A percentile compares a stretch with the other conserved stretches of the same genome.
These are phyloP conservation scores for Daphne laureola DNA, from an alignment of 441 rosid species.

Conservation along the genomic window DNA sequence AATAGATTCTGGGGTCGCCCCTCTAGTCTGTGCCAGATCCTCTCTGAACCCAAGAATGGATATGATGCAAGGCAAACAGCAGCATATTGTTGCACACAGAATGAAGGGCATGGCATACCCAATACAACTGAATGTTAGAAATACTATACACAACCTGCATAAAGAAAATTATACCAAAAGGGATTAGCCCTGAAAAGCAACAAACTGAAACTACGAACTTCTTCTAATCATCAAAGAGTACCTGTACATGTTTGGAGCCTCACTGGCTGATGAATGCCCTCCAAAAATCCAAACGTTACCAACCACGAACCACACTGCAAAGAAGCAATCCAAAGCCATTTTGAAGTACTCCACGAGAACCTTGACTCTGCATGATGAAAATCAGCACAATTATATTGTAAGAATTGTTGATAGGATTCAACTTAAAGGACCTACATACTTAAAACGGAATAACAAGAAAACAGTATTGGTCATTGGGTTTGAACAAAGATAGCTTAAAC, in stretches of 20 bases:
- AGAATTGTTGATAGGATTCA: no score
- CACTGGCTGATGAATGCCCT: slow-evolving; percentile 79
- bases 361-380: slow-evolving; percentile 50
- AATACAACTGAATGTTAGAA: slow-evolving; percentile 86
- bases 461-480: no score
- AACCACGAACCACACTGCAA: slow-evolving; percentile 98
- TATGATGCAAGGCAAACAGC: slow-evolving; percentile 92
- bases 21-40: slow-evolving; percentile 78
- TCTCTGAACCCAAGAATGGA: slow-evolving; percentile 88
- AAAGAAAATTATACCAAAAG: slow-evolving; percentile 1
- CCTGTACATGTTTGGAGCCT: slow-evolving; percentile 99
- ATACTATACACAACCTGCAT: slow-evolving; percentile 91
- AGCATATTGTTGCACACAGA: slow-evolving; percentile 92
- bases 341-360: slow-evolving; percentile 84
- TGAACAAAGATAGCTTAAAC: no score
- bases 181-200: slow-evolving; percentile 7
- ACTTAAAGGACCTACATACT: no score
- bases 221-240: slow-evolving; percentile 8
- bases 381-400: slow-evolving; percentile 2
- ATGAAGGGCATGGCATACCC: slow-evolving; percentile 99
- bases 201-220: not conserved
- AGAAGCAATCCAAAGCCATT: slow-evolving; percentile 94
- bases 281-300: slow-evolving; percentile 99
- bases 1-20: slow-evolving; percentile 86
- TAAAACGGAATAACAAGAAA: no score